phyloP scores from a whole-genome alignment of 495 filamentous ascomycete species.

The Aspergillus diversus region DNA sequence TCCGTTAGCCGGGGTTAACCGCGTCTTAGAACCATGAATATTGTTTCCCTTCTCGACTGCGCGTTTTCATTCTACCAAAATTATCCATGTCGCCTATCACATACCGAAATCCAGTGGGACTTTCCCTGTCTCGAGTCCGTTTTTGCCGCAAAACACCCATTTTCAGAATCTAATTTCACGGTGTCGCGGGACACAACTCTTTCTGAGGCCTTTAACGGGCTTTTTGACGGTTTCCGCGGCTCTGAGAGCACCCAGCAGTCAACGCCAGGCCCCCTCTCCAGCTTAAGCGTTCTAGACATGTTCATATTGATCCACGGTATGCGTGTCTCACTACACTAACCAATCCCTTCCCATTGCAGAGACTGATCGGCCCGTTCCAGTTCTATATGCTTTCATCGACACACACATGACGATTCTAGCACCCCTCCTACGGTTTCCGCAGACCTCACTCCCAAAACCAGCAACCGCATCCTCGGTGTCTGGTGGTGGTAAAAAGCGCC shows the following conservation, averaged over 20 bases:
- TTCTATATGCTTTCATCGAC: slow-evolving; percentile 50
- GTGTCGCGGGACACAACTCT: slow-evolving; percentile 38
- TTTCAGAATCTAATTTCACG: slow-evolving; percentile 40
- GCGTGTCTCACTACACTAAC: background rate
- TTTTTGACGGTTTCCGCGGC: slow-evolving; percentile 33
- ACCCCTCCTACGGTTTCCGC: slow-evolving; percentile 28
- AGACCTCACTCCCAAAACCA: slow-evolving; percentile 16
- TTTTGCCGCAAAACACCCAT: slow-evolving; percentile 46
- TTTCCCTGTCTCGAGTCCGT: slow-evolving; percentile 43
- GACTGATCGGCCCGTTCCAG: slow-evolving; percentile 26
- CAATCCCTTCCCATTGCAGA: background rate
- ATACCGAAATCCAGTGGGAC: slow-evolving; percentile 45
- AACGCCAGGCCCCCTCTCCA: slow-evolving; percentile 7
- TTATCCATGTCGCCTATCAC: slow-evolving; percentile 44
- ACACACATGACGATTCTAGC: slow-evolving; percentile 48
- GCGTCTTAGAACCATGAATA: slow-evolving; percentile 36
- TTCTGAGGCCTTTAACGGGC: slow-evolving; percentile 38
- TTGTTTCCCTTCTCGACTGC: slow-evolving; percentile 46
- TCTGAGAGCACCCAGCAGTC: slow-evolving; percentile 11
- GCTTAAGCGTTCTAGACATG: slow-evolving; percentile 44
- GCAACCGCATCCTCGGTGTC: background rate
- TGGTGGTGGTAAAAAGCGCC: slow-evolving; percentile 9
- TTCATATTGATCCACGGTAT: slow-evolving; percentile 50
- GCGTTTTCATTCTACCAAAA: slow-evolving; percentile 53
- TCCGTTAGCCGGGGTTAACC: too few species aligned